Evolutionary conservation across 305 asterid species (phyloP).

Genomic region (Stenogyne calaminthoides): DNA sequence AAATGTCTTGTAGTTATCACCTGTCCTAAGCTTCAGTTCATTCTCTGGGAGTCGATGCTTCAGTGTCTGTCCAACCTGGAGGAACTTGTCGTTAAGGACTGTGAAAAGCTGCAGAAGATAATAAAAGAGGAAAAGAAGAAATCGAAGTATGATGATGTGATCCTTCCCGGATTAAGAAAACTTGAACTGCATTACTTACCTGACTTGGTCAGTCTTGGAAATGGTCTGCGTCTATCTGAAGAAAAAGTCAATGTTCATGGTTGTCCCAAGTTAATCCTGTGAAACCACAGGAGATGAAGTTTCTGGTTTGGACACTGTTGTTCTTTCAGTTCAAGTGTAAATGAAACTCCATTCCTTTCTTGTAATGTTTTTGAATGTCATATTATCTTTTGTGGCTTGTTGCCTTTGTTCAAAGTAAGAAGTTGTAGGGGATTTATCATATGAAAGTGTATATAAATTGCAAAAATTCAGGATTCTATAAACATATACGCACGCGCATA

Average conservation of each 20-base stretch:
- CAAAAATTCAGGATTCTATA: neutral
- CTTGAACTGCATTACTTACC: conserved; percentile 10
- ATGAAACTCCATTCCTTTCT: neutral
- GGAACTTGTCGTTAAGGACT: conserved; percentile 17
- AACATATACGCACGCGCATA: too few species aligned
- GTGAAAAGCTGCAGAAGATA: conserved; percentile 15
- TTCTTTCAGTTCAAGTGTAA: neutral
- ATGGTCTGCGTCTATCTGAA: neutral
- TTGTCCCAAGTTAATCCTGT: conserved; percentile 16
- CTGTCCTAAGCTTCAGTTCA: conserved; percentile 16
- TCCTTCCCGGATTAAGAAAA: conserved; percentile 13
- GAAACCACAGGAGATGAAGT: neutral
- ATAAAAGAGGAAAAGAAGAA: conserved; percentile 1
- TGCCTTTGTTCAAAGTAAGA: neutral
- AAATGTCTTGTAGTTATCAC: conserved; percentile 7
- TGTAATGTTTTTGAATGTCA: neutral
- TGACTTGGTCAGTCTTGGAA: conserved; percentile 22
- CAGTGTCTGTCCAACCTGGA: conserved; percentile 7
- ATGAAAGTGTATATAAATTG: neutral
- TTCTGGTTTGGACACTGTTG: neutral
- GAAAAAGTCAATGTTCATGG: neutral
- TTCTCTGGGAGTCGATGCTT: conserved; percentile 23
- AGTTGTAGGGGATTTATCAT: neutral
- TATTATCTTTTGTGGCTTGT: neutral
- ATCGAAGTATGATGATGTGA: neutral